Evolutionary conservation across 169 alveolate genomes (phyloP), one percentile per base, ranked within the genome.

Genomic region (Plasmodium cynomolgi): DNA sequence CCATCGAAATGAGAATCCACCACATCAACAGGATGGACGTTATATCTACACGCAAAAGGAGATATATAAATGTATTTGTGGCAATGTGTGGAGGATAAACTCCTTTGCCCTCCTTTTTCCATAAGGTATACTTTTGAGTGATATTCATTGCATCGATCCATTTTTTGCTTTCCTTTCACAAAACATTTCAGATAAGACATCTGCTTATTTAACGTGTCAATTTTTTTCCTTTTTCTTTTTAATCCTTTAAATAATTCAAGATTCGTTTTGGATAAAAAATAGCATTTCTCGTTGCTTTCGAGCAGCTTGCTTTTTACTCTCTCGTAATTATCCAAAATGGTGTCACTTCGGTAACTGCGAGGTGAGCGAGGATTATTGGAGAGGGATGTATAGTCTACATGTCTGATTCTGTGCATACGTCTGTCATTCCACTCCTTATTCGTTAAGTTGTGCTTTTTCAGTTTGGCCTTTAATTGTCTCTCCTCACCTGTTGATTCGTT

Each of bases 251-350:
- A 86, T 50, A 86, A 79, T 86, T 86, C 82, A 5, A 86, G 81
- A 6, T 86, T 86, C 20, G 93, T 86, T 58, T 86, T 86, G 11
- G 93, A 86, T 86, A 86, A 77, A 86, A 86, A 75, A 75, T 75
- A 86, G 71, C 93, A 86, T 31, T 77, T 86, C 81, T 86, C 93
- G 23, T 86, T 86, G 41, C 93, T 86, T 56, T 86, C 93, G 31
- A 86, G 71, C 41, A 86, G 68, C 68, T 75, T 86, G 68, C 81
- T 86, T 86, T 86, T 86, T 23, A 86, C 44, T 37, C 93, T 86
- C 50, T 39, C 37, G 81, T 75, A 86, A 50, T 86, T 86, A 17
- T 86, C 93, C 47, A 86, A 20, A 75, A 86, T 86, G 23, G 93
- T 86, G 41, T 86, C 93, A 79, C 93, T 86, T 47, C 74, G 80